Conservation (phyloP, 495 filamentous ascomycete species). For the Aspergillus olivimuriae region DNA sequence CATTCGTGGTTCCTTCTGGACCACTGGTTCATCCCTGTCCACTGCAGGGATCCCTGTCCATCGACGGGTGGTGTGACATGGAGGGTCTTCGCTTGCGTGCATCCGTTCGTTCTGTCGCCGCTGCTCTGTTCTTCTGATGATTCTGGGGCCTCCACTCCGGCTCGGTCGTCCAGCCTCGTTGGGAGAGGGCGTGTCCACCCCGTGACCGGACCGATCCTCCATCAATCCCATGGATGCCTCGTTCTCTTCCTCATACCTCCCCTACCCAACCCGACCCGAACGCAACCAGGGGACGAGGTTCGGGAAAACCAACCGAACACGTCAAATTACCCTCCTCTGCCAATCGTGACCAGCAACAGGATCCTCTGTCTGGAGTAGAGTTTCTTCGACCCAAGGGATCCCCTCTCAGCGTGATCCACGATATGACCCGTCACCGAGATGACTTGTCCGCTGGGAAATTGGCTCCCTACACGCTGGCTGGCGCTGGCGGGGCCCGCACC, state of each 20-base stretch:
- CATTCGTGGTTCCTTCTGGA: slow-evolving; percentile 35
- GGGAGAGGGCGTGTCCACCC: too few species aligned
- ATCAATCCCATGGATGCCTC: too few species aligned
- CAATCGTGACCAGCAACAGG: too few species aligned
- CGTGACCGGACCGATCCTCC: too few species aligned
- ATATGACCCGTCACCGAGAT: slow-evolving; percentile 14
- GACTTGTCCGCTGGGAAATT: slow-evolving; percentile 21
- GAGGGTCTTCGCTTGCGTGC: slow-evolving; percentile 19
- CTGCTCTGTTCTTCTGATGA: not conserved
- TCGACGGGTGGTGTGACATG: slow-evolving; percentile 24
- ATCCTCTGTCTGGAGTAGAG: too few species aligned
- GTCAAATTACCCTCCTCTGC: not conserved
- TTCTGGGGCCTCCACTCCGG: not conserved
- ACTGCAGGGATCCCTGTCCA: slow-evolving; percentile 21
- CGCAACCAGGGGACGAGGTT: too few species aligned
- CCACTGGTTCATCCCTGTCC: slow-evolving; percentile 27
- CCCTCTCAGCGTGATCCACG: too few species aligned
- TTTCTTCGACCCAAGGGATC: too few species aligned
- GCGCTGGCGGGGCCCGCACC: slow-evolving; percentile 13
- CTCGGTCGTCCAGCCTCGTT: too few species aligned
- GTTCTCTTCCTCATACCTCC: too few species aligned
- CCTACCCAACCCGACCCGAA: too few species aligned
- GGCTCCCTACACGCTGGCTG: too few species aligned
- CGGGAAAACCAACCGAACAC: not conserved
- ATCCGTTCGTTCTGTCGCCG: slow-evolving; percentile 1